These are phyloP conservation scores for Leptosphaerulina australis DNA, from an alignment of 2,329 filamentous ascomycete species.

Conservation along the genomic window DNA sequence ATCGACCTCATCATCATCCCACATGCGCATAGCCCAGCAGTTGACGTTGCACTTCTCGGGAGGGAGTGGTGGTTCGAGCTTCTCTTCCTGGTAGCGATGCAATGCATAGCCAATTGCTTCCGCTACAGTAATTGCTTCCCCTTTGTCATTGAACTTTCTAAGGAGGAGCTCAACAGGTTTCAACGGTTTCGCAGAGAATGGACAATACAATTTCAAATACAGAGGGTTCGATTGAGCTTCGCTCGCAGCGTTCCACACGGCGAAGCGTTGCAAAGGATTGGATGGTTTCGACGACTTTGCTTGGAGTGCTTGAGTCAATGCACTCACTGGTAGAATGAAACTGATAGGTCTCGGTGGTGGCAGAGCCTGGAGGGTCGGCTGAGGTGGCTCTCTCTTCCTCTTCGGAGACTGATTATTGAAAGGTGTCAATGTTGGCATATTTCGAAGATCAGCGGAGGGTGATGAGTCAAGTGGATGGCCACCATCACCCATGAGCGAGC, in stretches of 20 bases:
- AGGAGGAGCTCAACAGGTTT: constrained; percentile 75
- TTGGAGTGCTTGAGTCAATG: constrained; percentile 74
- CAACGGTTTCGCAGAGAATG: constrained; percentile 68
- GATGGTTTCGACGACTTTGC: constrained; percentile 72
- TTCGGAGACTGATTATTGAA: constrained; percentile 63
- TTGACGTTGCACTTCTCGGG: constrained; percentile 75
- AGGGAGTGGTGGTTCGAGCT: constrained; percentile 69
- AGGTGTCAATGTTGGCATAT: constrained; percentile 51
- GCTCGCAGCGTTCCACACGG: constrained; percentile 76
- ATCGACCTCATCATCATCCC: constrained; percentile 82
- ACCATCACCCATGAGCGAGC: constrained; percentile 71
- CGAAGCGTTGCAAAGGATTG: constrained; percentile 78
- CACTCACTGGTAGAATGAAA: constrained; percentile 70
- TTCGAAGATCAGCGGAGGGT: constrained; percentile 52
- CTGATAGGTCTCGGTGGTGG: constrained; percentile 76
- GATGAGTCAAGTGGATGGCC: constrained; percentile 64
- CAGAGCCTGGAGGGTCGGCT: constrained; percentile 65
- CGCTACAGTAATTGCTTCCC: constrained; percentile 72
- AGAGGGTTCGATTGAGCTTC: constrained; percentile 71
- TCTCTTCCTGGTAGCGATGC: constrained; percentile 79
- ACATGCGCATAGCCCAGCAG: constrained; percentile 82
- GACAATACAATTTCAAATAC: constrained; percentile 76
- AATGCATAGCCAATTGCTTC: constrained; percentile 83
- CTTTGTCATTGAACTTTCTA: constrained; percentile 70
- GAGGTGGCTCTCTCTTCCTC: constrained; percentile 58